Evolutionary conservation across 768 basidiomycete genomes (phyloP).

Genomic region (Hortiboletus flavorubellus): DNA sequence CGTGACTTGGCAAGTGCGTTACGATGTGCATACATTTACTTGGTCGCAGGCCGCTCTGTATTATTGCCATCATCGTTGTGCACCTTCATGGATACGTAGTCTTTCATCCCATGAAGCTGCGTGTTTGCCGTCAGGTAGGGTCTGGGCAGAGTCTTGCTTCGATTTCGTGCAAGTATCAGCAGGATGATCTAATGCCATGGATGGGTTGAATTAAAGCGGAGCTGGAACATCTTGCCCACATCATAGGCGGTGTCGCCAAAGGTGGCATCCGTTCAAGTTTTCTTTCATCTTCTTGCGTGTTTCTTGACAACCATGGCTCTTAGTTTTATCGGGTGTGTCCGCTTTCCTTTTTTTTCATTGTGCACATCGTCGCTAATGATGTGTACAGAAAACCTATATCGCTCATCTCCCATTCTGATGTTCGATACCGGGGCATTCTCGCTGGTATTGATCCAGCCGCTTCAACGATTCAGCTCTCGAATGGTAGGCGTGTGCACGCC

Average conservation of each 20-base stretch:
- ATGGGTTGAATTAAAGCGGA: constrained; percentile 25
- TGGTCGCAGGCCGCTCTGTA: constrained; percentile 12
- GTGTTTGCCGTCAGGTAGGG: neutral
- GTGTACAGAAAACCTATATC: constrained; percentile 77
- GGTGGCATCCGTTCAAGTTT: constrained; percentile 15
- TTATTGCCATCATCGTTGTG: neutral
- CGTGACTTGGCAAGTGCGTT: neutral
- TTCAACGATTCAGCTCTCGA: constrained; percentile 84
- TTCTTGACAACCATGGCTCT: constrained; percentile 51
- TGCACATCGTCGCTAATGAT: constrained; percentile 10
- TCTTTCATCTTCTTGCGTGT: constrained; percentile 12
- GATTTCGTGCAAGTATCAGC: too few species aligned
- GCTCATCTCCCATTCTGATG: constrained; percentile 87
- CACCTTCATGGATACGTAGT: neutral
- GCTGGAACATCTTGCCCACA: constrained; percentile 16
- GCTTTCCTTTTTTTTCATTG: neutral
- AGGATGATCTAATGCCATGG: neutral
- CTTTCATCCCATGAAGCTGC: neutral
- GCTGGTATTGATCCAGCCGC: constrained; percentile 83
- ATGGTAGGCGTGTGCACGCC: constrained; percentile 47
- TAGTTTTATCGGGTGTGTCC: constrained; percentile 69
- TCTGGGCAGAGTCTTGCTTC: too few species aligned
- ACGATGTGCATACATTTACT: constrained; percentile 3
- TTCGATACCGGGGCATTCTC: constrained; percentile 84
- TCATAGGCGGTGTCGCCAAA: constrained; percentile 12